Evolutionary conservation across 1,139 yeast genomes (phyloP).

Genomic region (Saccharomyces pastorianus): DNA sequence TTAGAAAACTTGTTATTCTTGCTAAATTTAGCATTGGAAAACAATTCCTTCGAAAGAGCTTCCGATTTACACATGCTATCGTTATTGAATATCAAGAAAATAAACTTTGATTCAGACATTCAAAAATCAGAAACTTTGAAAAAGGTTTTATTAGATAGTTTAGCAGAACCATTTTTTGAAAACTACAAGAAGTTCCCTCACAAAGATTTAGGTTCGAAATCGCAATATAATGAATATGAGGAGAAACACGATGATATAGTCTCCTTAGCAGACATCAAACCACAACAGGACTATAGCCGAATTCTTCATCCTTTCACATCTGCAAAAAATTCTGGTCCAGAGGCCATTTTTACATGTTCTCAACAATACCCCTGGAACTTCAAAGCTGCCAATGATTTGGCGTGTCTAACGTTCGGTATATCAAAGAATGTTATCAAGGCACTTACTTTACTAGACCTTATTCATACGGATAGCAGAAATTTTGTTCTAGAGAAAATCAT

Average conservation of each 20-base stretch:
- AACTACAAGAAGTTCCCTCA: constrained; percentile 17
- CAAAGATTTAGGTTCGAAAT: constrained; percentile 6
- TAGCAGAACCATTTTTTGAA: constrained; percentile 71
- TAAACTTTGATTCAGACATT: constrained; percentile 35
- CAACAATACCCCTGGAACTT: constrained; percentile 68
- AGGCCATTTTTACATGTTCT: constrained; percentile 81
- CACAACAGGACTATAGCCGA: constrained; percentile 23
- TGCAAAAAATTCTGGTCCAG: constrained; percentile 62
- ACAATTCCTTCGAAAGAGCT: constrained; percentile 32
- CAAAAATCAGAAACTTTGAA: constrained; percentile 37
- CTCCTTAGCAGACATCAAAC: constrained; percentile 11
- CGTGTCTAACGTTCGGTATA: constrained; percentile 80
- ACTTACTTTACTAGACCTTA: constrained; percentile 63
- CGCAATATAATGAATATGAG: neutral
- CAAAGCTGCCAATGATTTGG: constrained; percentile 81
- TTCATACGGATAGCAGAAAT: constrained; percentile 65
- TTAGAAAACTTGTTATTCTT: constrained; percentile 20
- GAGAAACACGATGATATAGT: constrained; percentile 5
- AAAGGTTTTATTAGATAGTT: constrained; percentile 51
- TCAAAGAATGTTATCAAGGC: constrained; percentile 56
- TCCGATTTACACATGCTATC: constrained; percentile 30
- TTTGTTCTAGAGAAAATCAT: constrained; percentile 55
- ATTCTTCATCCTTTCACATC: constrained; percentile 53
- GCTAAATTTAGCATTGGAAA: constrained; percentile 30
- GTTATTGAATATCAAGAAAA: constrained; percentile 29